Evolutionary conservation across 2,329 filamentous ascomycete species (phyloP).

Genomic region (Zymoseptoria passerinii): DNA sequence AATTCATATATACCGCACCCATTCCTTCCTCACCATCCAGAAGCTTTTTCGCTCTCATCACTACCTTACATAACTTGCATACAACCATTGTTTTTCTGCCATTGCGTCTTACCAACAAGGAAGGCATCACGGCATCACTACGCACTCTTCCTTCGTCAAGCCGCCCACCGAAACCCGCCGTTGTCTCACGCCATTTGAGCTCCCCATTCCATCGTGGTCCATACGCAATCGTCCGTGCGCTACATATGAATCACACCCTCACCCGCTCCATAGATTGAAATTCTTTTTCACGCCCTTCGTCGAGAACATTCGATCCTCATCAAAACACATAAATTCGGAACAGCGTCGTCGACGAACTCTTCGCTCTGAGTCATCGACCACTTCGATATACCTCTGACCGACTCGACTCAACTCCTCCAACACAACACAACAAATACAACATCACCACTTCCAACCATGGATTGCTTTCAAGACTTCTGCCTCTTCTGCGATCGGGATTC

Average conservation of each 20-base stretch:
- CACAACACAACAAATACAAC: slow-evolving; percentile 4
- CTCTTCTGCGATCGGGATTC: slow-evolving; percentile 89
- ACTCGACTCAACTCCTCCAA: not conserved
- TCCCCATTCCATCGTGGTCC: not conserved
- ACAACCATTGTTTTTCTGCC: not conserved
- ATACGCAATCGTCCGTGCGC: not conserved
- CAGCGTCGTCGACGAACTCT: no score
- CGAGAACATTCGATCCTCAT: not conserved
- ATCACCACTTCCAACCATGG: slow-evolving; percentile 30
- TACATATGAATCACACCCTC: not conserved
- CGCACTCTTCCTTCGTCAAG: not conserved
- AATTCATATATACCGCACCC: not conserved
- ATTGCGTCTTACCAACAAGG: not conserved
- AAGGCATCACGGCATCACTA: not conserved
- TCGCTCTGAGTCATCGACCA: not conserved
- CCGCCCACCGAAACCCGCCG: not conserved
- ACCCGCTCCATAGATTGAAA: not conserved
- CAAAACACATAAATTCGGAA: not conserved
- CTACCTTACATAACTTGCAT: no score
- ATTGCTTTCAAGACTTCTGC: slow-evolving; percentile 88
- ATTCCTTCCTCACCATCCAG: not conserved
- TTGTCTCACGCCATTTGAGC: not conserved
- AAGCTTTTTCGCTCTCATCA: not conserved
- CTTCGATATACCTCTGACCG: not conserved
- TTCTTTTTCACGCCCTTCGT: not conserved